Conservation (phyloP, 495 filamentous ascomycete genomes). For the Podospora pseudocomata region DNA sequence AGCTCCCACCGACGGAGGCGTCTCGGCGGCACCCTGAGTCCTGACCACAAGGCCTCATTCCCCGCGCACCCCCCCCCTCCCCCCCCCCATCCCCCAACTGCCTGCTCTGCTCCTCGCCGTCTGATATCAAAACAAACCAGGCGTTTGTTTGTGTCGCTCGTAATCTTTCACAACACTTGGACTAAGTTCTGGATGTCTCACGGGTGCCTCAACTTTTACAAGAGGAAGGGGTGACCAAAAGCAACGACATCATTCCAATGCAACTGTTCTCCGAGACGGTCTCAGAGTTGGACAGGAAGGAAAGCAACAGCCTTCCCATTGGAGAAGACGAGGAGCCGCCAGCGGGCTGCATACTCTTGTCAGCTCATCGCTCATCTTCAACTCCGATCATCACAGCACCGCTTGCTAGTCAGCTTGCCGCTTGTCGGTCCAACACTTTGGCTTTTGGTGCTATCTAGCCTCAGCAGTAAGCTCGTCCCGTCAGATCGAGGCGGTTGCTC, state of each 20-base stretch:
- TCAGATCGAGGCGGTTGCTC: not conserved
- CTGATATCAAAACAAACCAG: conserved; percentile 1
- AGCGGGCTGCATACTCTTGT: conserved; percentile 6
- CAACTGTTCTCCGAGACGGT: not conserved
- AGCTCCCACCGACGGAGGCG: not conserved
- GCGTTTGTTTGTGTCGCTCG: not conserved
- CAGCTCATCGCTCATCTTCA: not conserved
- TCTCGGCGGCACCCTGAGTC: conserved; percentile 6
- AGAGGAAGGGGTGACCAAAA: not conserved
- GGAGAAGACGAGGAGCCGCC: not conserved
- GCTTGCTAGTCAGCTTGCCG: conserved; percentile 1
- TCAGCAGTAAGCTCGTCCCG: not conserved
- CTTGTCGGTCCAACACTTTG: not conserved
- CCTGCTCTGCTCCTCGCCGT: not conserved
- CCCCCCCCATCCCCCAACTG: not conserved
- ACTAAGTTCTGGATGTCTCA: not conserved
- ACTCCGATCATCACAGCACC: not conserved
- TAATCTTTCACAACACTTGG: not conserved
- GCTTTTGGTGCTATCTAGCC: not conserved
- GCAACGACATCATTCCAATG: not conserved
- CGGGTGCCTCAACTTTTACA: too few species aligned
- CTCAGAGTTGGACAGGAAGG: not conserved
- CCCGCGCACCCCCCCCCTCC: not conserved
- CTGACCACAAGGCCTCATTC: not conserved
- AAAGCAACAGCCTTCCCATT: not conserved